Evolutionary conservation across 768 basidiomycete genomes (phyloP), one percentile per base, ranked within the genome.

Genomic region (Amanita phalloides): DNA sequence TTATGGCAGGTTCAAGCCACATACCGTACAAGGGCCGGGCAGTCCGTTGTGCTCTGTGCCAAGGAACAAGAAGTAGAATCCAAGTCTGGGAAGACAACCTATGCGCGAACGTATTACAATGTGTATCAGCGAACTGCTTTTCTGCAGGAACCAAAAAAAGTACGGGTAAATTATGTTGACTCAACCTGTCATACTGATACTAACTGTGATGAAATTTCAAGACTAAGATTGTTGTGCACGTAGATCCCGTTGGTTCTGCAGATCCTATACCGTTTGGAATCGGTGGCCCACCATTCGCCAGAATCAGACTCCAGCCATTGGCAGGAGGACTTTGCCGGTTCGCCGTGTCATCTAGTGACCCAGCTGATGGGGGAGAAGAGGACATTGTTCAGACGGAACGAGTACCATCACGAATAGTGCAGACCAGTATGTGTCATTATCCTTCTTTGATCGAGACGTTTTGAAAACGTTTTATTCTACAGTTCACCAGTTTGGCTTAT

Each of bases 401-500:
- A 38, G 80, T 94, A n/a, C 76, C 84, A 3, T 77, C 76, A 11
- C 79, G 86, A 21, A 80, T 94, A 39, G 74, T 88, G 5, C 81
- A 91, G 47, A 93, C 88, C 3, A 88, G 92, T 94, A 64, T 61
- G 82, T 71, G 82, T 71, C 35, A 50, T 39, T 28, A 50, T 8
- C 8, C 36, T 45, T 21, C 30, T 30, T 46, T 33, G 17, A 13
- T 5, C n/a, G 20, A 32, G 14, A 39, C 20, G 13, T 44, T 41
- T 53, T 17, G 21, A 45, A n/a, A 11, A 49, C 41, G 53, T 38
- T 45, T 55, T 17, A 30, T 32, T 21, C 11, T 21, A 21, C 52
- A 93, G 90, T 91, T 51, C 87, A 93, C 60, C 88, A 89, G 62
- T 92, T 82, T 54, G 90, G 91, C 13, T 68, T 96, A 49, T 95